These are phyloP conservation scores for Physocladia obscura DNA, from an alignment of 192 early-diverging fungal species.

Conservation along the genomic window DNA sequence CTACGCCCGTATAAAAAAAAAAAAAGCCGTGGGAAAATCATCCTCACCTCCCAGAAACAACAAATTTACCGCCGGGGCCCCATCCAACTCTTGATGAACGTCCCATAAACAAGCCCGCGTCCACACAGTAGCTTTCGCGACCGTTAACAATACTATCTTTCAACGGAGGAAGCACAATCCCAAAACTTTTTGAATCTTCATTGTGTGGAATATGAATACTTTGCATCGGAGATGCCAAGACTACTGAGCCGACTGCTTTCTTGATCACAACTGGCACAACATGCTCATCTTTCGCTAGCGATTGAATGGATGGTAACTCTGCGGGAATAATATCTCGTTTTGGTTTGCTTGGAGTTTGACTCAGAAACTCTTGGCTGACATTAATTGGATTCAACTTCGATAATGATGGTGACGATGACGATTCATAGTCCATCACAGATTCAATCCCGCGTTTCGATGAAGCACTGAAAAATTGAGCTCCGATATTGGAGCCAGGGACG, in stretches of 20 bases:
- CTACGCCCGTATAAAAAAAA: background rate
- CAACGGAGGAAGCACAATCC: background rate
- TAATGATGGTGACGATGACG: background rate
- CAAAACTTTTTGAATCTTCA: background rate
- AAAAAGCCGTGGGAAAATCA: background rate
- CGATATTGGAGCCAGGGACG: background rate
- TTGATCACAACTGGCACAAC: conserved; percentile 10
- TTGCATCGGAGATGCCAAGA: background rate
- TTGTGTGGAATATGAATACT: background rate
- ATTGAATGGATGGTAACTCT: no score
- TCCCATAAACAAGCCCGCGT: conserved; percentile 79
- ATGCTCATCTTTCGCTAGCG: no score
- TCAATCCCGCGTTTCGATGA: conserved; percentile 14
- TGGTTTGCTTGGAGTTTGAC: background rate
- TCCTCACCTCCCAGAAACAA: conserved; percentile 54
- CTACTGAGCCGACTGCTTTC: background rate
- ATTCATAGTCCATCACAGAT: conserved; percentile 12
- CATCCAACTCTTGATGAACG: conserved; percentile 83
- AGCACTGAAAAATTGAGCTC: background rate
- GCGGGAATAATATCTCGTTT: no score
- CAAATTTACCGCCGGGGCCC: conserved; percentile 73
- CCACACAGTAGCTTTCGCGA: conserved; percentile 36
- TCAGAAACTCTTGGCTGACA: conserved; percentile 6
- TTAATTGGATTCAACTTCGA: background rate
- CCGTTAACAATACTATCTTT: background rate